These are phyloP conservation scores for Rhizophagus sp. DNA, from an alignment of 192 early-diverging fungal species.

Conservation along the genomic window DNA sequence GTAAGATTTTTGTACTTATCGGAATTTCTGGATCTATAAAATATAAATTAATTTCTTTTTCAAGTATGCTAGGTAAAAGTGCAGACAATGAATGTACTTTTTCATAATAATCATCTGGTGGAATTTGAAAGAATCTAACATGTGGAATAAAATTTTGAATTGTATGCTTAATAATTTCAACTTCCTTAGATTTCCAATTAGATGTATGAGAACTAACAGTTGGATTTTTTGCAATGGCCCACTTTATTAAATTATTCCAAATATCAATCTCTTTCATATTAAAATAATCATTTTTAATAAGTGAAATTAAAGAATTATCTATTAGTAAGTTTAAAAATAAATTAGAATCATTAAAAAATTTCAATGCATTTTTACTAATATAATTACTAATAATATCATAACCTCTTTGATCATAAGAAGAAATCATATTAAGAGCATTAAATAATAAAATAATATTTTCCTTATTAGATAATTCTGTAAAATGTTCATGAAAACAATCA, in stretches of 20 bases:
- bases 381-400: too few species aligned
- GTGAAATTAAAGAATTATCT: background rate
- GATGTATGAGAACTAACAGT: background rate
- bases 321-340: constrained; percentile 3
- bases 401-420: too few species aligned
- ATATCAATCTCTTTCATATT: background rate
- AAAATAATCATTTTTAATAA: constrained; percentile 22
- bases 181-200: background rate
- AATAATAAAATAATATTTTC: background rate
- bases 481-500: background rate
- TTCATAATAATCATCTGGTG: too few species aligned
- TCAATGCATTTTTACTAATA: background rate
- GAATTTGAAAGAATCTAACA: constrained; percentile 8
- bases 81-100: too few species aligned
- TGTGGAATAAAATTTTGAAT: background rate
- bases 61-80: too few species aligned
- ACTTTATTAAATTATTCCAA: constrained; percentile 16
- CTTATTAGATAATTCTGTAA: background rate
- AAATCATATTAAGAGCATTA: background rate
- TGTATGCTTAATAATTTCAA: constrained; percentile 1
- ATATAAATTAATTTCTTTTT: too few species aligned
- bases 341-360: background rate
- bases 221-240: background rate
- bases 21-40: too few species aligned
- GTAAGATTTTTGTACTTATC: too few species aligned